Evolutionary conservation across 352 stramenopile genomes (phyloP).

Genomic region (Phytophthora meadii): DNA sequence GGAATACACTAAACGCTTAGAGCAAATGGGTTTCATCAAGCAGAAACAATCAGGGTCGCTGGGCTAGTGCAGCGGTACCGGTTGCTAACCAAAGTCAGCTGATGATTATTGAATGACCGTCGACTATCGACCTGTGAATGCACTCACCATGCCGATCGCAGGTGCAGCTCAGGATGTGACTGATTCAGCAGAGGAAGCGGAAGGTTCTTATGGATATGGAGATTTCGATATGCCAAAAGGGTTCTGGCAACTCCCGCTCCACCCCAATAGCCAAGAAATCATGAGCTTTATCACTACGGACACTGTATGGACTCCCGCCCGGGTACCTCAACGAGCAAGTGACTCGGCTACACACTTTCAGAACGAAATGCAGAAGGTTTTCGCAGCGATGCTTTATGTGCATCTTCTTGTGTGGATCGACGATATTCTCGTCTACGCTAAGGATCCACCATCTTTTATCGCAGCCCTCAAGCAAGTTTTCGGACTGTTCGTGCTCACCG

Average conservation of each 20-base stretch:
- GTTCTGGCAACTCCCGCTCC: constrained; percentile 1
- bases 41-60: constrained; percentile 2
- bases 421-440: constrained; percentile 27
- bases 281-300: constrained; percentile 25
- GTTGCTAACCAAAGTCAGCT: constrained; percentile 1
- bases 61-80: not conserved
- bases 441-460: constrained; percentile 8
- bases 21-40: not conserved
- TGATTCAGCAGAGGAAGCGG: not conserved
- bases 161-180: not conserved
- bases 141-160: not conserved
- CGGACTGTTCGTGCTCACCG: not conserved
- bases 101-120: not conserved
- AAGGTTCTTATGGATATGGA: not conserved
- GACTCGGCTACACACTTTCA: constrained; percentile 16
- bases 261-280: constrained; percentile 5
- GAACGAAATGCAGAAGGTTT: constrained; percentile 6
- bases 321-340: constrained; percentile 10
- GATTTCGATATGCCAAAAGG: not conserved
- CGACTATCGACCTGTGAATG: not conserved
- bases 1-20: constrained; percentile 4
- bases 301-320: constrained; percentile 13
- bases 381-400: constrained; percentile 12
- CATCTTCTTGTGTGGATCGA: constrained; percentile 35
- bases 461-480: constrained; percentile 18